Evolutionary conservation across 2,329 filamentous ascomycete genomes (phyloP).

Genomic region (Canariomyces notabilis): DNA sequence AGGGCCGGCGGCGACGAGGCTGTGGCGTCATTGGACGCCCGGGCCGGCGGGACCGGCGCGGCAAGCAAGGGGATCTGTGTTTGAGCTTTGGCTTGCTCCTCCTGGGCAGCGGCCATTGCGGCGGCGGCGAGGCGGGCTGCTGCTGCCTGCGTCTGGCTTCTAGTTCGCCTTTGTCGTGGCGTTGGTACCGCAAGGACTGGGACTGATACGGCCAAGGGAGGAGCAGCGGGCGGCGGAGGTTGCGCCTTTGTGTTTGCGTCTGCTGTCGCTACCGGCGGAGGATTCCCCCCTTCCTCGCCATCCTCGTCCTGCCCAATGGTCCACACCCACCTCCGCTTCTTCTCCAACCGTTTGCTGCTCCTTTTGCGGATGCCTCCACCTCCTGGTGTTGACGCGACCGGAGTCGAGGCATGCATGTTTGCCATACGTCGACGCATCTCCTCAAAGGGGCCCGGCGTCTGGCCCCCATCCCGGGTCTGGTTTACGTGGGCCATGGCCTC

Average conservation of each 20-base stretch:
- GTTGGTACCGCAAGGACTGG: conserved; percentile 24
- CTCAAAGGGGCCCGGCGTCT: conserved; percentile 59
- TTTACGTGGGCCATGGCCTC: conserved; percentile 48
- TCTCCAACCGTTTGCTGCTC: conserved; percentile 53
- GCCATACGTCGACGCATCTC: conserved; percentile 57
- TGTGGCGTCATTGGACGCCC: not conserved
- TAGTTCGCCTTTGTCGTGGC: conserved; percentile 18
- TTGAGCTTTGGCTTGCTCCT: not conserved
- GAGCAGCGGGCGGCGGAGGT: not conserved
- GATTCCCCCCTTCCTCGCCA: conserved; percentile 35
- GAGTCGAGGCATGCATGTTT: conserved; percentile 39
- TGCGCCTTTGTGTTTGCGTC: not conserved
- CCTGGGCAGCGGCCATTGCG: not conserved
- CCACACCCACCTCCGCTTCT: conserved; percentile 62
- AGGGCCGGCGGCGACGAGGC: not conserved
- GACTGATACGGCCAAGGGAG: conserved; percentile 10
- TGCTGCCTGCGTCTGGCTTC: conserved; percentile 14
- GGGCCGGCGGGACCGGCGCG: conserved; percentile 8
- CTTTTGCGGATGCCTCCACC: conserved; percentile 46
- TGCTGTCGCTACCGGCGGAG: not conserved
- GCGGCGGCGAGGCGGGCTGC: conserved; percentile 10
- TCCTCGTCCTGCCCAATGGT: conserved; percentile 54
- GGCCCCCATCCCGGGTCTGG: conserved; percentile 55
- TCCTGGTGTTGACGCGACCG: conserved; percentile 33
- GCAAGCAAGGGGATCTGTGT: conserved; percentile 1